Evolutionary conservation across 2,329 filamentous ascomycete species (phyloP).

Genomic region (Fusarium virguliforme): DNA sequence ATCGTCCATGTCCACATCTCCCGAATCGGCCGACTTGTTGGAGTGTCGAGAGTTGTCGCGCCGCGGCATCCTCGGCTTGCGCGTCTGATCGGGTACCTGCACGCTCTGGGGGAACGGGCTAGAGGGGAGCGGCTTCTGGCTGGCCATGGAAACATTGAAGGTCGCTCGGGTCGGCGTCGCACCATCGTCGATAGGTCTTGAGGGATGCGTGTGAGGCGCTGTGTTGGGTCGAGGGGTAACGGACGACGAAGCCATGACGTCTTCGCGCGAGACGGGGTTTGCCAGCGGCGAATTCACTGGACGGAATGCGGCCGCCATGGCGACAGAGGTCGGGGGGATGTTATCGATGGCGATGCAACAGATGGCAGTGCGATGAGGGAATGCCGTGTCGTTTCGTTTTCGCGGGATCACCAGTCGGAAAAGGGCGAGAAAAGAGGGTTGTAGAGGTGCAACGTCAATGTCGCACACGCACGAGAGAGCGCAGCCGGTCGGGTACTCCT

Average conservation of each 20-base stretch:
- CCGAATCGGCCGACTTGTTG: constrained; percentile 72
- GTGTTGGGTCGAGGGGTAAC: constrained; percentile 57
- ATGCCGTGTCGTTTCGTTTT: constrained; percentile 29
- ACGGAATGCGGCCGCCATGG: constrained; percentile 66
- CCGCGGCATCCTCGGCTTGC: constrained; percentile 59
- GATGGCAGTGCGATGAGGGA: constrained; percentile 20
- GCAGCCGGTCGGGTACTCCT: constrained; percentile 38
- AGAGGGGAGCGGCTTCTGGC: constrained; percentile 69
- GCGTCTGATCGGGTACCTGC: constrained; percentile 61
- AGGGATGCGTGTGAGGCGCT: constrained; percentile 53
- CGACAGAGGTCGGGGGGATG: constrained; percentile 42
- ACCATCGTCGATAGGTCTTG: constrained; percentile 61
- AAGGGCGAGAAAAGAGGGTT: constrained; percentile 29
- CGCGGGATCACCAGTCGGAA: constrained; percentile 28
- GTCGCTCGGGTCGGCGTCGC: constrained; percentile 76
- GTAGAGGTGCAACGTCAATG: constrained; percentile 33
- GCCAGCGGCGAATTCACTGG: constrained; percentile 64
- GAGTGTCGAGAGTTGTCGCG: constrained; percentile 73
- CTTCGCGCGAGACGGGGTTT: constrained; percentile 54
- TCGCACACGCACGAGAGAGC: constrained; percentile 44
- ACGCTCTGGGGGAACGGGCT: constrained; percentile 68
- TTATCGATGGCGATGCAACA: constrained; percentile 28
- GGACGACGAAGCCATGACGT: constrained; percentile 58
- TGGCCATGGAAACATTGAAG: constrained; percentile 62
- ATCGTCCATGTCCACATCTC: constrained; percentile 84